Evolutionary conservation across 116 monocot genomes (phyloP).

Genomic region (Thalassia testudinum): DNA sequence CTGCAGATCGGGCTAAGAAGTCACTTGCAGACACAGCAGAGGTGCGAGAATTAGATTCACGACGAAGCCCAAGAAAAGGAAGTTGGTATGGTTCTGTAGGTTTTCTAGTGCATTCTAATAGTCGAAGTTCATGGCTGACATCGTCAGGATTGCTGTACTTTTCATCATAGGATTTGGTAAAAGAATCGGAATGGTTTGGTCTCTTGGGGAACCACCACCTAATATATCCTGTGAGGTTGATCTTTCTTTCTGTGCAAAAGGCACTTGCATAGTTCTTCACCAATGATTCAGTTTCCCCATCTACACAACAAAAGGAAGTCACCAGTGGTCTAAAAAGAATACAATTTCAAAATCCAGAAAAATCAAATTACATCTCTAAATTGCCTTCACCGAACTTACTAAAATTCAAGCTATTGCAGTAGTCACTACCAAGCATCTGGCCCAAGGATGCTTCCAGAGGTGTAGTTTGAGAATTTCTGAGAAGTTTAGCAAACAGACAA

Average conservation of each 20-base stretch:
- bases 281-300: slow-evolving; percentile 14
- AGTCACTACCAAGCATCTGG: slow-evolving; percentile 51
- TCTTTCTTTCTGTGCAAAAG: slow-evolving; percentile 64
- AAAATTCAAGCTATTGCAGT: slow-evolving; percentile 20
- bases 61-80: slow-evolving; percentile 46
- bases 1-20: slow-evolving; percentile 59
- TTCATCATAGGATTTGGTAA: slow-evolving; percentile 12
- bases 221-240: slow-evolving; percentile 71
- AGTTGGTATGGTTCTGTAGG: slow-evolving; percentile 70
- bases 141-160: slow-evolving; percentile 23
- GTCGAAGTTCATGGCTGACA: slow-evolving; percentile 37
- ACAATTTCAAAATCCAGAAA: not conserved
- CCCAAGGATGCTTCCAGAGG: slow-evolving; percentile 64
- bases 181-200: slow-evolving; percentile 23
- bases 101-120: slow-evolving; percentile 32
- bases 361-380: too few relatives aligned
- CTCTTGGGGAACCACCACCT: slow-evolving; percentile 79
- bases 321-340: not conserved
- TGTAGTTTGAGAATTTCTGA: slow-evolving; percentile 46
- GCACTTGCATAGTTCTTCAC: slow-evolving; percentile 36
- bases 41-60: slow-evolving; percentile 21
- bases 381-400: slow-evolving; percentile 15
- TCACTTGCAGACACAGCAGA: slow-evolving; percentile 35
- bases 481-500: too few relatives aligned
- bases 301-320: slow-evolving; percentile 3